phyloP scores from a whole-genome alignment of 176 grass and related monocot genomes.

The Rhynchospora pubera region DNA sequence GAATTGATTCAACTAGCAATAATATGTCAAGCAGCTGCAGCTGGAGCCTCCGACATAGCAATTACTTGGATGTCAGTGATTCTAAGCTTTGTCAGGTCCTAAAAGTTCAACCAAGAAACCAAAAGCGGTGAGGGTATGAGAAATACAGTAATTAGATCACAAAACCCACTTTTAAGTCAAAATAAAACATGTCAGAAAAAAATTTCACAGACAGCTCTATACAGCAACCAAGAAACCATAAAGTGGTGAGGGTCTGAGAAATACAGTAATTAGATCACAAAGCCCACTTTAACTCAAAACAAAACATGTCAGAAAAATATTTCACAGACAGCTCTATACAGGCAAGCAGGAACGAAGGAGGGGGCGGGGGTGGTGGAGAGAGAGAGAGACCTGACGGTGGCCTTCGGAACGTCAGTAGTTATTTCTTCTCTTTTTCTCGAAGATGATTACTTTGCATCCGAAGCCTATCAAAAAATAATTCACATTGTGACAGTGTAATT shows the following conservation, averaged over 20 bases:
- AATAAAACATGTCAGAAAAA: not conserved
- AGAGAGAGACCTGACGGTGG: slow-evolving; percentile 70
- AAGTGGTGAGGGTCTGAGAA: no score
- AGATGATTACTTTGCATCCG: slow-evolving; percentile 99
- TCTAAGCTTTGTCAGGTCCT: slow-evolving; percentile 94
- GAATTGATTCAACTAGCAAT: not conserved
- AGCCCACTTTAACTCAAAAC: no score
- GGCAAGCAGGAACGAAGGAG: not conserved
- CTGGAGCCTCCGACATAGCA: slow-evolving; percentile 35
- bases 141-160: not conserved
- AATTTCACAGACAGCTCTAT: no score
- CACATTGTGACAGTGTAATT: no score
- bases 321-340: no score
- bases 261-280: no score
- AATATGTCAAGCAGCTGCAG: slow-evolving; percentile 44
- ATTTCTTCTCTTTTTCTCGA: slow-evolving; percentile 98
- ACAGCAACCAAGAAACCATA: no score
- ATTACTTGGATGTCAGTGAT: slow-evolving; percentile 90
- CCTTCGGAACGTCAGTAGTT: slow-evolving; percentile 93
- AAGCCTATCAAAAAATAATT: slow-evolving; percentile 36
- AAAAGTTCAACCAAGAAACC: slow-evolving; percentile 24
- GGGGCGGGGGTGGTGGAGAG: not conserved
- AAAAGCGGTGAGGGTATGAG: not conserved
- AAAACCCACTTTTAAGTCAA: not conserved
- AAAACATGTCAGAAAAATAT: no score